Conservation (phyloP, 345 rosid genomes). For the Lepidium africanum region DNA sequence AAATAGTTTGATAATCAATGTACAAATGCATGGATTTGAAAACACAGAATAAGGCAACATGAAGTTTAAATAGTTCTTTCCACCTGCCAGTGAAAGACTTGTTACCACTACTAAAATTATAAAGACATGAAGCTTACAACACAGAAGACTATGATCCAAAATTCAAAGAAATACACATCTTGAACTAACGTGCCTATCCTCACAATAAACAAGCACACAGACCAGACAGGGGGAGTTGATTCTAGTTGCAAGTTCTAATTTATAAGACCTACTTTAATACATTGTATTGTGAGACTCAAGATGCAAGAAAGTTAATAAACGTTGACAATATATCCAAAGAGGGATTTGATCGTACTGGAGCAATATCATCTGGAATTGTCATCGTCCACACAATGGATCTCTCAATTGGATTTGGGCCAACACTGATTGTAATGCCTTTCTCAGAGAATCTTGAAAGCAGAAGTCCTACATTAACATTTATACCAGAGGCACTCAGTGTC, state of each 20-base stretch:
- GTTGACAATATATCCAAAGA: not conserved
- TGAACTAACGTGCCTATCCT: not conserved
- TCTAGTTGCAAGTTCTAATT: not conserved
- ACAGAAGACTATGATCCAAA: not conserved
- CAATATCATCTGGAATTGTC: conserved; percentile 64
- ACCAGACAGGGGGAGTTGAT: not conserved
- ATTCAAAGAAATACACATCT: not conserved
- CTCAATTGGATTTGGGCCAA: conserved; percentile 71
- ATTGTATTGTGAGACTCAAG: not conserved
- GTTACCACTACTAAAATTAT: not conserved
- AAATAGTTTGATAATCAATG: not conserved
- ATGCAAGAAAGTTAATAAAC: not conserved
- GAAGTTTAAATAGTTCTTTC: not conserved
- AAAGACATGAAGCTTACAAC: not conserved
- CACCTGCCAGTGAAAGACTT: not conserved
- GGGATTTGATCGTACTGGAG: conserved; percentile 42
- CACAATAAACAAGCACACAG: not conserved
- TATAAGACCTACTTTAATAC: not conserved
- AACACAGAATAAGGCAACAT: not conserved
- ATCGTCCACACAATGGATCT: conserved; percentile 85
- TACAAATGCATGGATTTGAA: not conserved
- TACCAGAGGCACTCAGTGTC: conserved; percentile 25
- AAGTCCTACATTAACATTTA: conserved; percentile 46
- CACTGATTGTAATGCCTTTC: conserved; percentile 60
- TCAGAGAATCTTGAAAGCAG: conserved; percentile 78